Evolutionary conservation across 1,284 basidiomycete genomes (phyloP).

Genomic region (Kalmanozyma brasiliensis): DNA sequence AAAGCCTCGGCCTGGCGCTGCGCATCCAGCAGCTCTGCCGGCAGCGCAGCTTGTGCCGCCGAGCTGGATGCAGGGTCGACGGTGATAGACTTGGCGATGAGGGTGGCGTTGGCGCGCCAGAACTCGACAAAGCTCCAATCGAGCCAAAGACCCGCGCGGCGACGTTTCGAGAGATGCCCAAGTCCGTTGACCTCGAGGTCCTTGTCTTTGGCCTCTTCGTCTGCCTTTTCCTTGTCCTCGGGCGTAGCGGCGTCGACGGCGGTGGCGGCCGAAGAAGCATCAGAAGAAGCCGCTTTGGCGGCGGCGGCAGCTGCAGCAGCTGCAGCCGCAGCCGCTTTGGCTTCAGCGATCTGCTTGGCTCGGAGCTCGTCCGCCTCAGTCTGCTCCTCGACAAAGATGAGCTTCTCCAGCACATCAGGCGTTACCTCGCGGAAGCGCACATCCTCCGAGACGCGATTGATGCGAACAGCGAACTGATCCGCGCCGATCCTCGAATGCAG

Average conservation of each 20-base stretch:
- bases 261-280: constrained; percentile 10
- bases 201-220: constrained; percentile 43
- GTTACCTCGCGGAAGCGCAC: constrained; percentile 87
- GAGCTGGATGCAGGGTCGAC: constrained; percentile 56
- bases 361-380: constrained; percentile 62
- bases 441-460: constrained; percentile 87
- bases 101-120: constrained; percentile 91
- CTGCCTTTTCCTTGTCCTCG: constrained; percentile 35
- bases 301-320: constrained; percentile 38
- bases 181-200: constrained; percentile 47
- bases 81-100: constrained; percentile 58
- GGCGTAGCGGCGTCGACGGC: constrained; percentile 5
- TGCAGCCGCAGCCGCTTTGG: constrained; percentile 35
- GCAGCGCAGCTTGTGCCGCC: constrained; percentile 26
- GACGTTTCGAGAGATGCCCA: constrained; percentile 68
- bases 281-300: constrained; percentile 16
- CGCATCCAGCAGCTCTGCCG: constrained; percentile 62
- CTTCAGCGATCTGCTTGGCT: constrained; percentile 22
- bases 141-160: constrained; percentile 87
- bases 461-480: constrained; percentile 87
- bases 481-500: constrained; percentile 81
- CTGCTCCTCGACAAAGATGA: constrained; percentile 40
- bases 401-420: constrained; percentile 75
- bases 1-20: constrained; percentile 57
- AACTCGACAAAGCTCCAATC: constrained; percentile 99